Evolutionary conservation across 1,284 basidiomycete genomes (phyloP).

Genomic region (Apiotrichum veenhuisii): DNA sequence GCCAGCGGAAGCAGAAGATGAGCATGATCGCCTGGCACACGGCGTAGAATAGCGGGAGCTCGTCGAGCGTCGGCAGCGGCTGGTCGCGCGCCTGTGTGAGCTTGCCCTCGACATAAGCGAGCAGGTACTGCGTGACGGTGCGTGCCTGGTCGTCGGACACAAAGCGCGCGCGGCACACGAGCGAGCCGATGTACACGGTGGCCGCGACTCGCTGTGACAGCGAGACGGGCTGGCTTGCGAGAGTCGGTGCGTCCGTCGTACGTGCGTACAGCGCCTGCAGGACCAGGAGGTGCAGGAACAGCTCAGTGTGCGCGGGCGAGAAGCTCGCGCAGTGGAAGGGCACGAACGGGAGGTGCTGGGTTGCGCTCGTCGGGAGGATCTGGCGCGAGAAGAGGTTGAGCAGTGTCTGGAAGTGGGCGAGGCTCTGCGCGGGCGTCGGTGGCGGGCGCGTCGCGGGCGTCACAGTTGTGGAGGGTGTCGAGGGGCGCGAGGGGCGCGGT

Average conservation of each 20-base stretch:
- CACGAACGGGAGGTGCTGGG: constrained; percentile 94
- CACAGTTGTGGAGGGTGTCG: constrained; percentile 29
- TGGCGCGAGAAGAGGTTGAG: constrained; percentile 88
- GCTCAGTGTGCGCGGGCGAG: constrained; percentile 81
- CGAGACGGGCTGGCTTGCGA: constrained; percentile 31
- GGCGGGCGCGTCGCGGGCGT: constrained; percentile 14
- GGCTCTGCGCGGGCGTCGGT: constrained; percentile 31
- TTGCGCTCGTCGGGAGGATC: constrained; percentile 92
- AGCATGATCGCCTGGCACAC: constrained; percentile 90
- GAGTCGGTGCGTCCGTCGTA: constrained; percentile 55
- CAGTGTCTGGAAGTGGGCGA: constrained; percentile 75
- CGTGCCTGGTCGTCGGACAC: constrained; percentile 73
- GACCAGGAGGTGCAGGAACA: constrained; percentile 89
- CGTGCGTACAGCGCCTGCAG: constrained; percentile 77
- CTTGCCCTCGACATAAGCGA: constrained; percentile 74
- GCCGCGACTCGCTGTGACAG: constrained; percentile 66
- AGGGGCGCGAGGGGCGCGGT: constrained; percentile 25
- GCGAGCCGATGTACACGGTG: constrained; percentile 85
- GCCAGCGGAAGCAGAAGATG: constrained; percentile 98
- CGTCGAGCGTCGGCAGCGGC: constrained; percentile 55
- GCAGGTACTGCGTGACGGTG: constrained; percentile 74
- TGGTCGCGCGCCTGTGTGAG: constrained; percentile 61
- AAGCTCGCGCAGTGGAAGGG: constrained; percentile 93
- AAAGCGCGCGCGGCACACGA: constrained; percentile 85
- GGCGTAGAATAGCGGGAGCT: constrained; percentile 74